Base-by-base conservation (phyloP, 768 basidiomycete genomes). In the Tricholomella constricta region DNA sequence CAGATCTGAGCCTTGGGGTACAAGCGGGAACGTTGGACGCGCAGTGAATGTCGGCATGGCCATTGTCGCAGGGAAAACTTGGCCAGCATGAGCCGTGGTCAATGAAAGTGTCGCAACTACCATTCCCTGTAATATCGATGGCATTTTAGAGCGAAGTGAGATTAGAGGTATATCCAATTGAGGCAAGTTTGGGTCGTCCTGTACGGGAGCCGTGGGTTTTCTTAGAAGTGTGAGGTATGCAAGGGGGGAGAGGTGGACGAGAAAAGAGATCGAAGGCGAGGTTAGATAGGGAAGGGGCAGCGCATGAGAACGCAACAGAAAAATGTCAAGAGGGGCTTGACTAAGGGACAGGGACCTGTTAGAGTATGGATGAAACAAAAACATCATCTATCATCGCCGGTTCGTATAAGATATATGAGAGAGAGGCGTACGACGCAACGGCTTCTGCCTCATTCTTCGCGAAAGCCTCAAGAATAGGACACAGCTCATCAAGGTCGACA, bases 251-350 rank as follows among this genome's bases (percentile, higher is more conserved):
- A 88, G 58, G 64, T 89, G 79, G 25, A 83, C 77, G 8, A 93
- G 73, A 65, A 93, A 91, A 8, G 86, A 87, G 45, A 91, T 69
- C 0, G 83, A 85, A 6, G 89, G 87, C 1, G 79, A 77, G 12
- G 72, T 71, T 2, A 91, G 78, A 63, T 88, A 92, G 3, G 86
- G 83, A n/a, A 93, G 68, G 6, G 89, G 88, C 29, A 92, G 72
- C 0, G 81, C 74, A 65, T 88, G 86, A 11, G 77, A 77, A 1
- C 86, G 84, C 45, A 81, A 67, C 23, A 93, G 76, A 65, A 83
- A 82, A 19, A 90, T 82, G 65, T 94, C 91, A 22, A 94, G 75
- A 25, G 91, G 83, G 0, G 79, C 77, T 17, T 61, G 69, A 23
- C 60, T 53, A 20, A 71, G 62, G 19, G 65, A 65, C 27, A 79